Percentiles rank a stretch among this genome's conserved stretches.
Conservation (phyloP, 2,329 filamentous ascomycete genomes). For the Nothomitra cinnamomea region DNA sequence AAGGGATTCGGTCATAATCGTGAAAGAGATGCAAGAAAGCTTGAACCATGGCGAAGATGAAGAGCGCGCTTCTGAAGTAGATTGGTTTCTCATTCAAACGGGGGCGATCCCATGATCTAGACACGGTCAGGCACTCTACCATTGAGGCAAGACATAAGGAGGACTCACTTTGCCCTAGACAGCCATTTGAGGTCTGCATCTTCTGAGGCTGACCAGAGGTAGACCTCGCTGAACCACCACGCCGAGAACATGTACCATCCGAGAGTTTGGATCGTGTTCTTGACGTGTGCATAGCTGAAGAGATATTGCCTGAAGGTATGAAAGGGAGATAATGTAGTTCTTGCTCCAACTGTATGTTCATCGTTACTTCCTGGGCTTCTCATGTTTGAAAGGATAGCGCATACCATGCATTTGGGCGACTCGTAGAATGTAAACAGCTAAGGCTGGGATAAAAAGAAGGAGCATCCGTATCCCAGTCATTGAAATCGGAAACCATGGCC, state of each 20-base stretch:
- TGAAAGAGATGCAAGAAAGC: conserved; percentile 49
- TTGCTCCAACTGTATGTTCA: conserved; percentile 18
- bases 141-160: background rate
- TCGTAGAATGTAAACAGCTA: conserved; percentile 68
- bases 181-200: conserved; percentile 53
- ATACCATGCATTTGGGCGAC: conserved; percentile 59
- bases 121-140: background rate
- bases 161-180: conserved; percentile 44
- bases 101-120: conserved; percentile 43
- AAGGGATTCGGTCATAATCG: conserved; percentile 54
- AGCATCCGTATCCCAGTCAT: conserved; percentile 55
- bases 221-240: conserved; percentile 64
- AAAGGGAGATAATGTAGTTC: conserved; percentile 52
- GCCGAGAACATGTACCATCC: conserved; percentile 65
- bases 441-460: conserved; percentile 57
- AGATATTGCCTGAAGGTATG: conserved; percentile 44
- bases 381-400: background rate
- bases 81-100: conserved; percentile 75
- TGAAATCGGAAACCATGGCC: conserved; percentile 75
- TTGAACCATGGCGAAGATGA: conserved; percentile 52
- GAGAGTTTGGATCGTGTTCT: conserved; percentile 48
- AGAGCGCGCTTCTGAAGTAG: conserved; percentile 56
- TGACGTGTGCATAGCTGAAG: conserved; percentile 25
- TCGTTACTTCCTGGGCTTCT: background rate
- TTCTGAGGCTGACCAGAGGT: conserved; percentile 51